phyloP scores from a whole-genome alignment of 2,329 filamentous ascomycete genomes.

The Tolypocladium pustulatum region DNA sequence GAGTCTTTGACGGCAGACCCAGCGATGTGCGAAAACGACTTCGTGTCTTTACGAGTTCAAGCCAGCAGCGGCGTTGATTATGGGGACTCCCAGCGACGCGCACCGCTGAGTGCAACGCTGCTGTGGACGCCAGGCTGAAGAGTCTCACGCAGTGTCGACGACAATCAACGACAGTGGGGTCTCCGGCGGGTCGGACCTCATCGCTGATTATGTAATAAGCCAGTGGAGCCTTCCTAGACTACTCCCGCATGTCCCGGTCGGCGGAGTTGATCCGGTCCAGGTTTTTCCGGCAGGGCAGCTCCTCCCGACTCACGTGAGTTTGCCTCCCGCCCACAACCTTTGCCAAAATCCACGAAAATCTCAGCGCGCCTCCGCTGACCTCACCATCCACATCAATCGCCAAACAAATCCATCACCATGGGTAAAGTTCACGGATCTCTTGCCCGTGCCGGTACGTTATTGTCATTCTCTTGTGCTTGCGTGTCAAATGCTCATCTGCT shows the following conservation, averaged over 20 bases:
- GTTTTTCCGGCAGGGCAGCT: constrained; percentile 24
- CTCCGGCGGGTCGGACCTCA: background rate
- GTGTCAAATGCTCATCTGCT: constrained; percentile 10
- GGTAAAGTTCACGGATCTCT: constrained; percentile 92
- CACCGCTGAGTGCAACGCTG: background rate
- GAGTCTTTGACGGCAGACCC: background rate
- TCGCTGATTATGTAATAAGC: background rate
- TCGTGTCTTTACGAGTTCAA: background rate
- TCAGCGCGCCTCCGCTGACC: constrained; percentile 17
- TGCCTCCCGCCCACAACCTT: constrained; percentile 25
- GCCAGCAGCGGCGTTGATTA: background rate
- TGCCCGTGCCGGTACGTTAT: constrained; percentile 60
- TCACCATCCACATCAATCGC: constrained; percentile 24
- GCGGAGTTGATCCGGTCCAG: background rate
- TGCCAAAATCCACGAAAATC: constrained; percentile 27
- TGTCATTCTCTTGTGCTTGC: constrained; percentile 11
- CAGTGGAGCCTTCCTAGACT: background rate
- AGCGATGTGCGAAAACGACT: background rate
- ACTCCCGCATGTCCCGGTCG: too few species aligned
- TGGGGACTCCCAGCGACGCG: too few species aligned
- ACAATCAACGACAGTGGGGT: background rate
- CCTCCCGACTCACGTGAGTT: constrained; percentile 25
- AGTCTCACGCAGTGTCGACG: background rate
- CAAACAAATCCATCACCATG: constrained; percentile 49
- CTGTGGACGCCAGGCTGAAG: background rate